phyloP scores from a whole-genome alignment of 1,139 yeast species.

The Nematodospora anomalae region DNA sequence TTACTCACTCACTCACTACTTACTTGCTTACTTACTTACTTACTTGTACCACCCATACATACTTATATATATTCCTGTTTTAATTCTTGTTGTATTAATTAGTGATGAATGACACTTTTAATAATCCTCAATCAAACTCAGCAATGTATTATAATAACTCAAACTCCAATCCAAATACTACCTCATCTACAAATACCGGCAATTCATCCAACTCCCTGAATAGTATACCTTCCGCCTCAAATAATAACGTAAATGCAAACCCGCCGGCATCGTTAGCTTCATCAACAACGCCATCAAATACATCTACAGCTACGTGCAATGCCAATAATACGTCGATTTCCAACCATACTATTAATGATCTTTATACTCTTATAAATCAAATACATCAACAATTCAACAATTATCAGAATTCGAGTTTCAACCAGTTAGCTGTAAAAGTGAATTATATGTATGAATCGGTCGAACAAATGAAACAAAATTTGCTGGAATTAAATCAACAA shows the following conservation, averaged over 20 bases:
- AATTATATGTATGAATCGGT: constrained; percentile 28
- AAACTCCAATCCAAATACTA: constrained; percentile 4
- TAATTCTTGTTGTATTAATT: background rate
- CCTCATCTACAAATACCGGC: constrained; percentile 6
- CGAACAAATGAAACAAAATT: constrained; percentile 15
- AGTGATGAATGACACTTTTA: constrained; percentile 16
- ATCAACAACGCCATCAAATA: constrained; percentile 1
- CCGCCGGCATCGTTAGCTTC: background rate
- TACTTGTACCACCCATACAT: no score
- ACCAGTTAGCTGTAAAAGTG: constrained; percentile 25
- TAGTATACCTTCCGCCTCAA: background rate
- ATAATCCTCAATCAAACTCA: constrained; percentile 9
- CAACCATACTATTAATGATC: constrained; percentile 14
- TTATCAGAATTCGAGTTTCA: constrained; percentile 26
- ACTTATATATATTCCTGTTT: no score
- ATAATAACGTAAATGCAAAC: background rate
- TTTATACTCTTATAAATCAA: constrained; percentile 17
- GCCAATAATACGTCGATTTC: constrained; percentile 4
- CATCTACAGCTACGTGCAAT: no score
- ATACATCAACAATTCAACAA: constrained; percentile 20
- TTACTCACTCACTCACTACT: no score
- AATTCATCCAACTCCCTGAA: constrained; percentile 1
- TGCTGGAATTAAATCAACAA: constrained; percentile 17
- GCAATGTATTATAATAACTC: constrained; percentile 13
- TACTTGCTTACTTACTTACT: no score